Evolutionary conservation across 2,329 filamentous ascomycete genomes (phyloP).

Genomic region (Hymenoscyphus fraxineus): DNA sequence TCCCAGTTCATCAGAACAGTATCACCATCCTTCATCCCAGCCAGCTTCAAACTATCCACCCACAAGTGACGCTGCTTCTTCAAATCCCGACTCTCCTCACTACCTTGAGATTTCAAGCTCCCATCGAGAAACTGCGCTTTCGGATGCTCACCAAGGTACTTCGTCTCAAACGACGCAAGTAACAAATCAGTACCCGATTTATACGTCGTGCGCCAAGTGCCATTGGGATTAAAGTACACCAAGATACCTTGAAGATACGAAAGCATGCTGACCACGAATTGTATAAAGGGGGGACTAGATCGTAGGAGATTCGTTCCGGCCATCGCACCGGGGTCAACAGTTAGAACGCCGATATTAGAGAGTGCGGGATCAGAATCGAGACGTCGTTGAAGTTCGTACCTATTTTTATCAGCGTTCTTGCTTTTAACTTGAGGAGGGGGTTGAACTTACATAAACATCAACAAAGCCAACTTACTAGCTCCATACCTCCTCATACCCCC

Average conservation of each 20-base stretch:
- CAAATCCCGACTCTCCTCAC: conserved; percentile 33
- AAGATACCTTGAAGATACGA: conserved; percentile 22
- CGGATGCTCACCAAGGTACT: conserved; percentile 20
- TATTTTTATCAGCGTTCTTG: not conserved
- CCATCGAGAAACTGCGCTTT: conserved; percentile 36
- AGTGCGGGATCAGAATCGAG: conserved; percentile 18
- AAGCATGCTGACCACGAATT: conserved; percentile 28
- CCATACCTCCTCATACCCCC: conserved; percentile 17
- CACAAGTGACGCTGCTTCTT: conserved; percentile 35
- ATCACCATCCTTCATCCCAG: conserved; percentile 23
- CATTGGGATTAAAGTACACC: conserved; percentile 34
- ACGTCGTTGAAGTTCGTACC: conserved; percentile 16
- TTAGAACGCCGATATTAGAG: conserved; percentile 36
- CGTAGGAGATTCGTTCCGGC: conserved; percentile 27
- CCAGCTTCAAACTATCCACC: conserved; percentile 29
- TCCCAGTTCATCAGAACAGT: conserved; percentile 8
- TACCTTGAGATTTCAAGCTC: conserved; percentile 29
- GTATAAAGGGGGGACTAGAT: conserved; percentile 19
- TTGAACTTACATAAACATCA: conserved; percentile 14
- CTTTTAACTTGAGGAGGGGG: not conserved
- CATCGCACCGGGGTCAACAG: conserved; percentile 40
- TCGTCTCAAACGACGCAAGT: conserved; percentile 33
- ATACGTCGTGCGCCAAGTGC: conserved; percentile 30
- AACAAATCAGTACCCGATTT: conserved; percentile 37
- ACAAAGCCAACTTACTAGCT: conserved; percentile 13